A percentile compares a stretch with the other conserved stretches of the same genome.
phyloP scores from a whole-genome alignment of 1,139 yeast genomes.

The Zygotorulaspora mrakii region DNA sequence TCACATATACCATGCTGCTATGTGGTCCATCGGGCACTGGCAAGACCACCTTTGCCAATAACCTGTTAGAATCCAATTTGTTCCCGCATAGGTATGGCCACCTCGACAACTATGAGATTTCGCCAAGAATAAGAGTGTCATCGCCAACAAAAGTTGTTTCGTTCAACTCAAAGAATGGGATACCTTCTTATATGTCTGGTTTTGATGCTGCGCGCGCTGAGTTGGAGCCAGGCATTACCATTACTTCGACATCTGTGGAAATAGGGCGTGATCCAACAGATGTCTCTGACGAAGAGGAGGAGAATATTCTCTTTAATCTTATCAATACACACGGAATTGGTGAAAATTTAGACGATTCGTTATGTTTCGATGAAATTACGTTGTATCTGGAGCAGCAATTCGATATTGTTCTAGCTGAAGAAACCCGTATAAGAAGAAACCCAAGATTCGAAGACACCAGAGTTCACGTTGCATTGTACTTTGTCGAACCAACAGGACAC shows the following conservation, averaged over 20 bases:
- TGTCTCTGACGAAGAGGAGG: constrained; percentile 43
- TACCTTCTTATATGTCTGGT: constrained; percentile 32
- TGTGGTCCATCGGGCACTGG: constrained; percentile 79
- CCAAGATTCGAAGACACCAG: constrained; percentile 76
- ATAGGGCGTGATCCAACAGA: constrained; percentile 43
- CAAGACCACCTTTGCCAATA: constrained; percentile 76
- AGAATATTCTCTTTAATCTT: constrained; percentile 56
- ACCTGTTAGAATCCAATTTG: constrained; percentile 60
- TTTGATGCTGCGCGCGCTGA: constrained; percentile 41
- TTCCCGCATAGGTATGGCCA: constrained; percentile 52
- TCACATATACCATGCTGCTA: constrained; percentile 75
- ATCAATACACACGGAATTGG: constrained; percentile 82
- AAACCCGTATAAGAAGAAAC: constrained; percentile 71
- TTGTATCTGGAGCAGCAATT: constrained; percentile 82
- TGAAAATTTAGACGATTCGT: constrained; percentile 60
- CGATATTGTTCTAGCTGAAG: constrained; percentile 73
- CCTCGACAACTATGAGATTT: constrained; percentile 19
- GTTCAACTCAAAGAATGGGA: constrained; percentile 36
- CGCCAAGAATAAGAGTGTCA: constrained; percentile 34
- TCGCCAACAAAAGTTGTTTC: constrained; percentile 38
- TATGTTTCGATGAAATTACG: constrained; percentile 65
- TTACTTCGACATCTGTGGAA: constrained; percentile 63
- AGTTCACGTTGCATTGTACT: constrained; percentile 68
- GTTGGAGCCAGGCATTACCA: constrained; percentile 55
- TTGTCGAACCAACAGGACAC: constrained; percentile 73